phyloP scores from a whole-genome alignment of 768 basidiomycete genomes.

The Mycena leptocephala region DNA sequence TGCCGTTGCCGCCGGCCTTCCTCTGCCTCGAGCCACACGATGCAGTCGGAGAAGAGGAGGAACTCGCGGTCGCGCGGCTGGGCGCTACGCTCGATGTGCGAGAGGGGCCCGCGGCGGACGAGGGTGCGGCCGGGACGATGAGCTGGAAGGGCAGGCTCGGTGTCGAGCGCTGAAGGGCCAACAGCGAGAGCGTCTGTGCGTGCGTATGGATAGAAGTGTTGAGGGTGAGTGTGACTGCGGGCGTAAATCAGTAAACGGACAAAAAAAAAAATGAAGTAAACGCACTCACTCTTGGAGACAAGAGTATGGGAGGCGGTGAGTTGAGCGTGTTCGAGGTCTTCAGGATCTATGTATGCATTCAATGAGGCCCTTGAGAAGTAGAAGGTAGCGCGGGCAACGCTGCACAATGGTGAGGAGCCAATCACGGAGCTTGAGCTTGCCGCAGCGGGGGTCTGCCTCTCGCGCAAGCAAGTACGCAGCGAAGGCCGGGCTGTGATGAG shows the following conservation, averaged over 20 bases:
- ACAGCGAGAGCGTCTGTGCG: conserved; percentile 80
- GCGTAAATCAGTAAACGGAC: no score
- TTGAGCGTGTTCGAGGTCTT: conserved; percentile 78
- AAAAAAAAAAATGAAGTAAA: background rate
- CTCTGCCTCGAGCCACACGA: conserved; percentile 79
- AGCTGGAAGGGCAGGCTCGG: conserved; percentile 84
- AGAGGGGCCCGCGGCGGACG: conserved; percentile 76
- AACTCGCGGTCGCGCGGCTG: conserved; percentile 77
- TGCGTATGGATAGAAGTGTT: conserved; percentile 88
- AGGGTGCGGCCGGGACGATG: conserved; percentile 84
- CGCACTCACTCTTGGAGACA: conserved; percentile 84
- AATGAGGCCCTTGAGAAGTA: conserved; percentile 88
- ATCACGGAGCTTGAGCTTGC: conserved; percentile 83
- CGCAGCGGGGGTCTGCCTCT: conserved; percentile 81
- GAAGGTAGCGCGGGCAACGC: conserved; percentile 90
- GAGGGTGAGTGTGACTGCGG: conserved; percentile 83
- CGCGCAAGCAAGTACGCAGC: conserved; percentile 74
- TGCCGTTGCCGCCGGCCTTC: conserved; percentile 38
- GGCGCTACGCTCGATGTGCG: conserved; percentile 70
- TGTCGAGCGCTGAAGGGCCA: conserved; percentile 87
- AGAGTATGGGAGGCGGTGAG: conserved; percentile 74
- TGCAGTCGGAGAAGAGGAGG: conserved; percentile 86
- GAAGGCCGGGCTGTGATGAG: conserved; percentile 69
- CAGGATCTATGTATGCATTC: conserved; percentile 72
- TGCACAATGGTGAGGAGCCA: conserved; percentile 93